Evolutionary conservation across 2,329 filamentous ascomycete species (phyloP).

Genomic region (Hypoxylon rubiginosum): DNA sequence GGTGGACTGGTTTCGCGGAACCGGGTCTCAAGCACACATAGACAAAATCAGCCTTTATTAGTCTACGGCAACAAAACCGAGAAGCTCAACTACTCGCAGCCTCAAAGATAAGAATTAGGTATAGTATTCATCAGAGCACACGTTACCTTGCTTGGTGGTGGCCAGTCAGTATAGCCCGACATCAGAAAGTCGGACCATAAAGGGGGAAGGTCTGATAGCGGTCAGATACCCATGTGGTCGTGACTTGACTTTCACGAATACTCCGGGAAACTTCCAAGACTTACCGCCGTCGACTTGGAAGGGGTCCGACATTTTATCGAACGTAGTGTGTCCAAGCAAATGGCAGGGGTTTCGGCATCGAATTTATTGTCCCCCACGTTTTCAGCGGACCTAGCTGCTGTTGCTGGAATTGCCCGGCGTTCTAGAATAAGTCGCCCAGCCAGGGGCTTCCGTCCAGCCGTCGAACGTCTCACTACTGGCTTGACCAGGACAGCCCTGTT

Average conservation of each 20-base stretch:
- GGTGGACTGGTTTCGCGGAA: slow-evolving; percentile 34
- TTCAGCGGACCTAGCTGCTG: slow-evolving; percentile 44
- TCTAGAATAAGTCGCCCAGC: slow-evolving; percentile 47
- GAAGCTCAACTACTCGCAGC: slow-evolving; percentile 6
- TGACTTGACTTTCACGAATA: slow-evolving; percentile 24
- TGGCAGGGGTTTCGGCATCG: slow-evolving; percentile 28
- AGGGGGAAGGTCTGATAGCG: slow-evolving; percentile 16
- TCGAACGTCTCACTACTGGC: slow-evolving; percentile 35
- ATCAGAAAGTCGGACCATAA: background rate
- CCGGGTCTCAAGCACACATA: slow-evolving; percentile 31
- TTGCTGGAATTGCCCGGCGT: slow-evolving; percentile 44
- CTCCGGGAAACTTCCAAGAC: slow-evolving; percentile 16
- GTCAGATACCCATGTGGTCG: slow-evolving; percentile 22
- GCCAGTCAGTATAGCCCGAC: background rate
- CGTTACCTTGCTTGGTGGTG: background rate
- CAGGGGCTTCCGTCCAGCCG: slow-evolving; percentile 35
- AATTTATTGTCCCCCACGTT: slow-evolving; percentile 48
- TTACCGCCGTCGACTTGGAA: slow-evolving; percentile 30
- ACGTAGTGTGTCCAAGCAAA: slow-evolving; percentile 24
- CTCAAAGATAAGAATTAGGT: slow-evolving; percentile 19
- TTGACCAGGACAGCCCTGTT: slow-evolving; percentile 20
- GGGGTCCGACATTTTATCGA: slow-evolving; percentile 33
- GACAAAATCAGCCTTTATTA: slow-evolving; percentile 27
- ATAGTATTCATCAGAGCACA: slow-evolving; percentile 11
- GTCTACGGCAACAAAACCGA: slow-evolving; percentile 2